phyloP scores from a whole-genome alignment of 2,329 filamentous ascomycete genomes.

The Ophiosphaerella narmari region DNA sequence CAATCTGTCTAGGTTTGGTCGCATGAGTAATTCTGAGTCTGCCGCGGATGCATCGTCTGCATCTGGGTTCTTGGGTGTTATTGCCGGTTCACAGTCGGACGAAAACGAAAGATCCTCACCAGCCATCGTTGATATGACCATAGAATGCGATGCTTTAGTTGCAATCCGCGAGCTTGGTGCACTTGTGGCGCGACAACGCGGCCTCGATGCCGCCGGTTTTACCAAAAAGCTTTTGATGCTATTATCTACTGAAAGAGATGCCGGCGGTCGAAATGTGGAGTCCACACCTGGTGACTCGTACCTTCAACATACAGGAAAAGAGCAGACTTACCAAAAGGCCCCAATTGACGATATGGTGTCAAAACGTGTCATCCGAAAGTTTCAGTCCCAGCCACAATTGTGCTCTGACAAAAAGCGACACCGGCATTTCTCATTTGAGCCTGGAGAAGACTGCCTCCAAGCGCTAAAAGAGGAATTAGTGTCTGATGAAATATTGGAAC shows the following conservation, averaged over 20 bases:
- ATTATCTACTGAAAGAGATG: conserved; percentile 20
- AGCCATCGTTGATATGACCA: conserved; percentile 7
- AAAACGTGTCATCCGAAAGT: conserved; percentile 6
- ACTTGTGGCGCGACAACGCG: conserved; percentile 10
- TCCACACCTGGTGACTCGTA: neutral
- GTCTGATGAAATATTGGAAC: conserved; percentile 6
- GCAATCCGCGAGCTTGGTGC: conserved; percentile 36
- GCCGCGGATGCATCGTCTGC: conserved; percentile 12
- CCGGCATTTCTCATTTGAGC: conserved; percentile 51
- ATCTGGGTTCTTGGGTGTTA: conserved; percentile 41
- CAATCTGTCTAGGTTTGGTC: conserved; percentile 20
- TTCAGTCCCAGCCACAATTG: conserved; percentile 25
- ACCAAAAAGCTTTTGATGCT: conserved; percentile 42
- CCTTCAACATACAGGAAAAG: neutral
- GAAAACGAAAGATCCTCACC: conserved; percentile 17
- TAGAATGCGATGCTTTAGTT: conserved; percentile 37
- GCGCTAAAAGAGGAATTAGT: conserved; percentile 19
- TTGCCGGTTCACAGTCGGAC: conserved; percentile 39
- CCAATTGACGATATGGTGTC: conserved; percentile 1
- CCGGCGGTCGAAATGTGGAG: neutral
- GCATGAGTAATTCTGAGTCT: conserved; percentile 5
- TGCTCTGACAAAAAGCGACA: conserved; percentile 21
- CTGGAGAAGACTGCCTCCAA: conserved; percentile 46
- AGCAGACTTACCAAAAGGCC: neutral
- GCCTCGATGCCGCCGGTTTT: conserved; percentile 39